A percentile compares a stretch with the other conserved stretches of the same genome.
These are phyloP conservation scores for Salvia hispanica DNA, from an alignment of 257 asterid species.

Conservation along the genomic window DNA sequence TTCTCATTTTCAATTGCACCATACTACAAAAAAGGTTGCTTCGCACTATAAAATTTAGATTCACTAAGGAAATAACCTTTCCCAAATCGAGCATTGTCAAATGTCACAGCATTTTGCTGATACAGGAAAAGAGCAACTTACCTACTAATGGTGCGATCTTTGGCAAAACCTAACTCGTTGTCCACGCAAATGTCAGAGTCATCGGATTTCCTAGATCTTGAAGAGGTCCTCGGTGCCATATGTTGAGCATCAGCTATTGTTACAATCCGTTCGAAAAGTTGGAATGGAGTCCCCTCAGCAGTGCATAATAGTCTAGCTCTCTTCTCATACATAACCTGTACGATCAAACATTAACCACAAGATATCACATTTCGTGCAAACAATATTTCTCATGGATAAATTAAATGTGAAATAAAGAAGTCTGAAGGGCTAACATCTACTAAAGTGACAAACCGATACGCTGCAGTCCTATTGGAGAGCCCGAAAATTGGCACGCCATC, in stretches of 20 bases:
- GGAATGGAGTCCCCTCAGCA: conserved; percentile 77
- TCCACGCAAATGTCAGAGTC: conserved; percentile 89
- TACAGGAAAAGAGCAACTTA: conserved; percentile 28
- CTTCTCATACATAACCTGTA: conserved; percentile 92
- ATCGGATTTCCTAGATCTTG: conserved; percentile 80
- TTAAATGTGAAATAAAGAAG: conserved; percentile 10
- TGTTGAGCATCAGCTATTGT: conserved; percentile 83
- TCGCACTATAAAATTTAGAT: not conserved
- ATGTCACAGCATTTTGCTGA: not conserved
- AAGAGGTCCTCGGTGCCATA: conserved; percentile 82
- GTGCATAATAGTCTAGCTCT: conserved; percentile 75
- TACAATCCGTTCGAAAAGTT: conserved; percentile 72
- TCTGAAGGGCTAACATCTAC: conserved; percentile 74
- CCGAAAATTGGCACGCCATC: conserved; percentile 86
- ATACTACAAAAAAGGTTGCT: not conserved
- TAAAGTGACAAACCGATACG: conserved; percentile 93
- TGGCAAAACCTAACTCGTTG: conserved; percentile 89
- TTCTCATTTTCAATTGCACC: not conserved
- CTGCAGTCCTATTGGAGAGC: conserved; percentile 80
- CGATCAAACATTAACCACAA: not conserved
- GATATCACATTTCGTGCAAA: not conserved
- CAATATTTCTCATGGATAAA: not conserved
- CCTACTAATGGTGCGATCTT: conserved; percentile 97
- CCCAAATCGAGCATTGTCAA: not conserved
- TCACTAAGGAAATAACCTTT: not conserved